Evolutionary conservation across 805 yeast genomes (phyloP), one percentile per base, ranked within the genome.

Genomic region (Clavispora vitiphila): DNA sequence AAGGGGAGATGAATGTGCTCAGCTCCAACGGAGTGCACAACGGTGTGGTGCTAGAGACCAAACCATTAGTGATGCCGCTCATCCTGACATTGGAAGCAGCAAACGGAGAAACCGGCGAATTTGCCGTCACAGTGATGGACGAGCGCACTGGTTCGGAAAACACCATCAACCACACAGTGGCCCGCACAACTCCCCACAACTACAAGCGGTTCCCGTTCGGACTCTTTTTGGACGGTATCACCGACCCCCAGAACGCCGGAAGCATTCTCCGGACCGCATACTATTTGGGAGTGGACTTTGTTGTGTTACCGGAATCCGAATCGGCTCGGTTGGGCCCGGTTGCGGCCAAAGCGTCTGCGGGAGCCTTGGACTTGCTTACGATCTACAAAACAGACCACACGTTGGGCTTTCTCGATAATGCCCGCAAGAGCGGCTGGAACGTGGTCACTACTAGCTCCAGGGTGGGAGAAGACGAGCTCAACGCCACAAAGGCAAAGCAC

Each of bases 191-290:
- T 14, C 39, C 40, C n/a, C 48, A 56, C 15, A 49, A 36, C 8
- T 14, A 36, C 21, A 42, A 37, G 21, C 46, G 40, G 25, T 57
- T 47, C 51, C 95, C 96, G 2, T 53, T 89, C 14, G 96, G 88
- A 0, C 50, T 88, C 3, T 87, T 74, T 52, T 62, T 88, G 20
- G 96, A 88, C 60, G 87, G 85, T 44, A 72, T 89, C 34, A 78
- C 86, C 11, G 96, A 88, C 59, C 91, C 96, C 0, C 95, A 86
- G 58, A 88, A 88, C 57, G 69, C 86, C 51, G 96, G 96, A 7
- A 93, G 91, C 19, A 78, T 88, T 34, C 62, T 86, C 22, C 68
- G 96, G 56, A 77, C 89, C 2, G 91, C 95, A 0, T 83, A 80
- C 62, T 88, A 73, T 62, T 67, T 88, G 11, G 96, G 96, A 8